phyloP scores from a whole-genome alignment of 1,284 basidiomycete species.

The Melampsora abietis-canadensis region DNA sequence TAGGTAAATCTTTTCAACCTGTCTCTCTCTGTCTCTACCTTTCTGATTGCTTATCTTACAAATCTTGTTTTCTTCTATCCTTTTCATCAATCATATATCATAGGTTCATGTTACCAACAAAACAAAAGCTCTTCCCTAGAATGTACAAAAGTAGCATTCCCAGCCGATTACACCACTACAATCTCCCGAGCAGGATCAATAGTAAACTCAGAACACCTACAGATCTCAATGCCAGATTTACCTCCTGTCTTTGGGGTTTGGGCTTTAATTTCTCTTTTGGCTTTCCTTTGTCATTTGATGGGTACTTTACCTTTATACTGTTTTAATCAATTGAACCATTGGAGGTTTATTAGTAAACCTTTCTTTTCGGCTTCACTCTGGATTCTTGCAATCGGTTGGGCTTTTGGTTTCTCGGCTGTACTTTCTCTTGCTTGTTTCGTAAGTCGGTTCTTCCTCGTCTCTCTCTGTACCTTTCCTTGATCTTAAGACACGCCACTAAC shows the following conservation, averaged over 20 bases:
- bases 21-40: neutral
- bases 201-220: slow-evolving; percentile 20
- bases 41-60: neutral
- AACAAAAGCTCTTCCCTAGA: neutral
- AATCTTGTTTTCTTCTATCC: neutral
- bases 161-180: slow-evolving; percentile 36
- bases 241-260: slow-evolving; percentile 31
- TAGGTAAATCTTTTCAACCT: slow-evolving; percentile 8
- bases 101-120: slow-evolving; percentile 36
- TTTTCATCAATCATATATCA: neutral
- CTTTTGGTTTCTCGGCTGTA: slow-evolving; percentile 38
- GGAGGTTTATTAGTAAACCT: slow-evolving; percentile 22
- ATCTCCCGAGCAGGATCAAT: slow-evolving; percentile 14
- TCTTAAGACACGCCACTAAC: no score
- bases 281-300: slow-evolving; percentile 9
- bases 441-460: neutral
- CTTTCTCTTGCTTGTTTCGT: slow-evolving; percentile 40
- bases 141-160: slow-evolving; percentile 27
- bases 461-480: no score
- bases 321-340: neutral
- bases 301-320: slow-evolving; percentile 23
- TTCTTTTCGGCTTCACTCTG: slow-evolving; percentile 34
- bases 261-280: slow-evolving; percentile 25
- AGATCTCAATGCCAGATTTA: slow-evolving; percentile 38
- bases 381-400: slow-evolving; percentile 37